Evolutionary conservation across 106 monocot species (phyloP).

Genomic region (Alisma plantagoaquatica): DNA sequence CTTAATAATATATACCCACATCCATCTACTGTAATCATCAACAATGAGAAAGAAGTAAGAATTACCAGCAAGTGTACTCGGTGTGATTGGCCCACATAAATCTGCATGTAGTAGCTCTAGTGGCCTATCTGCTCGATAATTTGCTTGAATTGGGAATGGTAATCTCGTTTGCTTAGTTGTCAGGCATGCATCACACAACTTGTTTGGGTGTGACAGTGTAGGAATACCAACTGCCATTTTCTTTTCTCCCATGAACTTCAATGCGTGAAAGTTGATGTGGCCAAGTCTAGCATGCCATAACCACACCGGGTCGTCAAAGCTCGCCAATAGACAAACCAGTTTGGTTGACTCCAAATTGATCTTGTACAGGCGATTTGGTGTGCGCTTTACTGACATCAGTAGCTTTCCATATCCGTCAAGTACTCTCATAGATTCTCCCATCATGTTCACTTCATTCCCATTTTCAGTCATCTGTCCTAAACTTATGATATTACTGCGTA

Average conservation of each 20-base stretch:
- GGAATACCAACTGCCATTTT: constrained; percentile 3
- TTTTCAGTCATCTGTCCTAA: not conserved
- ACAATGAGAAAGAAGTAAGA: constrained; percentile 8
- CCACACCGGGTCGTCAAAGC: not conserved
- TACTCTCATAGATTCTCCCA: constrained; percentile 1
- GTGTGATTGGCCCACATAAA: too few relatives aligned
- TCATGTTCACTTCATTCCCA: not conserved
- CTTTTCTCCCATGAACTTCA: constrained; percentile 7
- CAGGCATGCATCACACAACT: constrained; percentile 1
- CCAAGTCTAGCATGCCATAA: constrained; percentile 7
- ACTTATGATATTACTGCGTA: constrained; percentile 5
- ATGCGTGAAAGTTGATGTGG: constrained; percentile 1
- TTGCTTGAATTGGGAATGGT: not conserved
- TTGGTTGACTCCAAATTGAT: not conserved
- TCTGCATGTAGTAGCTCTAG: too few relatives aligned
- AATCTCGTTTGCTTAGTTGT: constrained; percentile 2
- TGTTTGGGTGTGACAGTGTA: not conserved
- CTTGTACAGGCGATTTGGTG: too few relatives aligned
- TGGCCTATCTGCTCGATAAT: not conserved
- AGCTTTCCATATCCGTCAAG: not conserved
- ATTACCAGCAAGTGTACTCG: not conserved
- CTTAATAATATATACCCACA: too few relatives aligned
- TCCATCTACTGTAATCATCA: constrained; percentile 10
- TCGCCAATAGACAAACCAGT: not conserved
- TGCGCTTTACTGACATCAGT: too few relatives aligned